These are phyloP conservation scores for Arthrobotrys iridis DNA, from an alignment of 2,329 filamentous ascomycete genomes.

Conservation along the genomic window DNA sequence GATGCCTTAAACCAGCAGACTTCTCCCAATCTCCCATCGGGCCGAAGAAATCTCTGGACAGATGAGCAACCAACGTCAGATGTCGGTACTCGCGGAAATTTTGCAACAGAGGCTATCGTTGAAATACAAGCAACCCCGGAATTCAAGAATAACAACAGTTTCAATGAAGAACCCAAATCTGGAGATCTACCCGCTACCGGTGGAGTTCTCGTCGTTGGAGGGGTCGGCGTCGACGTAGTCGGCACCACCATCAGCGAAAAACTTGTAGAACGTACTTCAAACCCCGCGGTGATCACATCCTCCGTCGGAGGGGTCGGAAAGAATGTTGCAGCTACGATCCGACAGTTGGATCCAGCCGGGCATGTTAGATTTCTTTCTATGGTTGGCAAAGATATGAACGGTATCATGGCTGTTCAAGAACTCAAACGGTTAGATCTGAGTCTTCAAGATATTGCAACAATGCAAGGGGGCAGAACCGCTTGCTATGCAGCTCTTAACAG, in stretches of 20 bases:
- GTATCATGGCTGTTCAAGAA: constrained; percentile 15
- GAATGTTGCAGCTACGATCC: constrained; percentile 42
- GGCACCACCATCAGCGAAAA: not conserved
- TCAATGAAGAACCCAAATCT: not conserved
- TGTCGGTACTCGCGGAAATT: not conserved
- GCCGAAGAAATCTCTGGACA: not conserved
- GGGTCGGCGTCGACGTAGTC: constrained; percentile 39
- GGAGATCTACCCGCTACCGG: not conserved
- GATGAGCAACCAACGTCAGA: not conserved
- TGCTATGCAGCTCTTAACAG: constrained; percentile 33
- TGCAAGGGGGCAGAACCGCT: not conserved
- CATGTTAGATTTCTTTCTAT: constrained; percentile 26
- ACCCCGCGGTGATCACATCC: constrained; percentile 9
- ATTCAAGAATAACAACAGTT: not conserved
- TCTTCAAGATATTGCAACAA: constrained; percentile 6
- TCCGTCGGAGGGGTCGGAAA: constrained; percentile 37
- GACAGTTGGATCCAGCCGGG: not conserved
- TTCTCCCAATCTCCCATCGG: not conserved
- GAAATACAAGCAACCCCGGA: too few species aligned
- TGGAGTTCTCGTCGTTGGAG: constrained; percentile 33
- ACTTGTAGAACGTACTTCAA: not conserved
- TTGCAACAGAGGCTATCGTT: not conserved
- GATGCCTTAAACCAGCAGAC: not conserved
- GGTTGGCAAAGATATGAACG: constrained; percentile 25
- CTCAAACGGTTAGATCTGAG: constrained; percentile 2